Percentiles rank a stretch among this genome's conserved stretches.
Evolutionary conservation across 108 stramenopile species (phyloP).

Genomic region (Conticribra guillardii): DNA sequence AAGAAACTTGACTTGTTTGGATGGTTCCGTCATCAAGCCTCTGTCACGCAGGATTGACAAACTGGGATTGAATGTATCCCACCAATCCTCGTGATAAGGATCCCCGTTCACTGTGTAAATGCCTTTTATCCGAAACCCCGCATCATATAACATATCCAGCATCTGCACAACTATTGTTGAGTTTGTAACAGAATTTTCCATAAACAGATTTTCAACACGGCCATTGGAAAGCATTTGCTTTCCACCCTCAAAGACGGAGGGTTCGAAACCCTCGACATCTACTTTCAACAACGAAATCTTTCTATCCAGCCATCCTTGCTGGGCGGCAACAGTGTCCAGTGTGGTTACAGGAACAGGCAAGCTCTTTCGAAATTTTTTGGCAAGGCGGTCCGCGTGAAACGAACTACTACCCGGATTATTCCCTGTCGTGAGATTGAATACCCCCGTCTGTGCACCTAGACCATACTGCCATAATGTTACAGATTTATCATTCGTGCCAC

Average conservation of each 20-base stretch:
- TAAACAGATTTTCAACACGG: conserved; percentile 33
- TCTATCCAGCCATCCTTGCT: conserved; percentile 34
- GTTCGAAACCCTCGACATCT: conserved; percentile 44
- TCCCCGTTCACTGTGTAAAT: conserved; percentile 35
- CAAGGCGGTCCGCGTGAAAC: conserved; percentile 31
- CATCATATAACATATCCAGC: conserved; percentile 18
- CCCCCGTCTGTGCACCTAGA: conserved; percentile 10
- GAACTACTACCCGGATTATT: conserved; percentile 39
- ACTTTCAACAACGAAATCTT: conserved; percentile 36
- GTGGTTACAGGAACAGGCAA: conserved; percentile 26
- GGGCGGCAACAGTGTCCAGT: conserved; percentile 31
- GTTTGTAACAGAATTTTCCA: conserved; percentile 38
- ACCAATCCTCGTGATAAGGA: conserved; percentile 40
- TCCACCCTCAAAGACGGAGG: conserved; percentile 28
- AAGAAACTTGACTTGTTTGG: conserved; percentile 24
- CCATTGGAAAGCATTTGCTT: conserved; percentile 15
- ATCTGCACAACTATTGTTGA: conserved; percentile 2
- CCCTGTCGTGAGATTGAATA: conserved; percentile 28
- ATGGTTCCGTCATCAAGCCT: not conserved
- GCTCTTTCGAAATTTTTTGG: conserved; percentile 35
- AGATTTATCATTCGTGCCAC: conserved; percentile 1
- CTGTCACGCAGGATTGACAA: conserved; percentile 1
- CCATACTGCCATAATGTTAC: conserved; percentile 24
- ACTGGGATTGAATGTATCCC: conserved; percentile 11
- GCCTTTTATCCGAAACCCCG: conserved; percentile 23